phyloP scores from a whole-genome alignment of 2,329 filamentous ascomycete genomes.

The Colletotrichum incanum region DNA sequence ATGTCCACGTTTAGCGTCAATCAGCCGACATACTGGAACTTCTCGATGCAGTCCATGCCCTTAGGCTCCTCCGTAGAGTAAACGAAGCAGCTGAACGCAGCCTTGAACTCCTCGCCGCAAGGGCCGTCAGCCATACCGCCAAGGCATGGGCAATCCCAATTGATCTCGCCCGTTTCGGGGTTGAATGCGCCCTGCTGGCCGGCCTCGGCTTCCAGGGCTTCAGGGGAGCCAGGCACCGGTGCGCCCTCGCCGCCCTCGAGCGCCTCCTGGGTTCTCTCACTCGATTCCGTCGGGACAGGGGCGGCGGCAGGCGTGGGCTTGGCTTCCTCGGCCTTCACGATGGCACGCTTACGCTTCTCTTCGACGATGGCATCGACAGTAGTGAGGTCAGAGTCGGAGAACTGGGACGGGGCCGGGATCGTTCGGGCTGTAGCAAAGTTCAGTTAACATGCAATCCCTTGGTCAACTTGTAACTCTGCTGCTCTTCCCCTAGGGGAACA shows the following conservation, averaged over 20 bases:
- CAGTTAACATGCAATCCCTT: constrained; percentile 31
- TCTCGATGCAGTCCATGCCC: constrained; percentile 97
- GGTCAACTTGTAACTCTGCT: constrained; percentile 27
- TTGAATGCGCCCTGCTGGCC: constrained; percentile 94
- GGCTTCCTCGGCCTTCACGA: constrained; percentile 51
- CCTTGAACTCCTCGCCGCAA: constrained; percentile 95
- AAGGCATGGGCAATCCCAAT: constrained; percentile 98
- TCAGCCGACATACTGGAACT: constrained; percentile 84
- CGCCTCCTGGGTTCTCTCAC: constrained; percentile 44
- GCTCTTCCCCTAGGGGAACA: constrained; percentile 51
- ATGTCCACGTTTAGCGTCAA: background rate
- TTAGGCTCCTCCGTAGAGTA: constrained; percentile 95
- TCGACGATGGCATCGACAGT: constrained; percentile 79
- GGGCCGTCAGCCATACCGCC: constrained; percentile 98
- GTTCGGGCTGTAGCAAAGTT: constrained; percentile 49
- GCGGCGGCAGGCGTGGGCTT: constrained; percentile 45
- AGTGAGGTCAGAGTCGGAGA: constrained; percentile 70
- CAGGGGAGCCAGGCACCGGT: constrained; percentile 56
- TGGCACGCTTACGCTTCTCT: constrained; percentile 70
- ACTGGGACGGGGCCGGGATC: constrained; percentile 63
- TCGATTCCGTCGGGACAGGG: constrained; percentile 43
- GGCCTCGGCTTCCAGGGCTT: constrained; percentile 83
- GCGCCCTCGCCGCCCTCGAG: constrained; percentile 34
- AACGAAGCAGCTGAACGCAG: constrained; percentile 99
- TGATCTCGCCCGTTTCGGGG: constrained; percentile 98